Evolutionary conservation across 352 stramenopile genomes (phyloP).

Genomic region (Pythium sukuiense): DNA sequence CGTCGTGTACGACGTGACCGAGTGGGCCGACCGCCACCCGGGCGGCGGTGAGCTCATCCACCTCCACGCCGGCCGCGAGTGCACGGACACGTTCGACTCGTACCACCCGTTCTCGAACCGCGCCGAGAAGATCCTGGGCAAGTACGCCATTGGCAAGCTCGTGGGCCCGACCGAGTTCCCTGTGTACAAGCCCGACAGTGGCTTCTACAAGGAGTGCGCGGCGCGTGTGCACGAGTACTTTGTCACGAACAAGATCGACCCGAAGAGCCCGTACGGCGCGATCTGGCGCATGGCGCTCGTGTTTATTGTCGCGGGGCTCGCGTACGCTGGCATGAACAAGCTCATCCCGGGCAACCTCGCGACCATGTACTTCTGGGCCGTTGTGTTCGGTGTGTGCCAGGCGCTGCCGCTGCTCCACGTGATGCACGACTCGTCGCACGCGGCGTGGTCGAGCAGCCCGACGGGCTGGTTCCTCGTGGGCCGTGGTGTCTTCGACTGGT

Average conservation of each 20-base stretch:
- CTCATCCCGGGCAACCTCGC: slow-evolving; percentile 50
- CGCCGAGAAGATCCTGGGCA: slow-evolving; percentile 77
- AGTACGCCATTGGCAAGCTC: slow-evolving; percentile 86
- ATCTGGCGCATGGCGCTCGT: slow-evolving; percentile 89
- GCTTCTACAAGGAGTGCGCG: slow-evolving; percentile 90
- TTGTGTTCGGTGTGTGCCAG: slow-evolving; percentile 89
- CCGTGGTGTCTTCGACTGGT: slow-evolving; percentile 89
- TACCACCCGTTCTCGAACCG: slow-evolving; percentile 90
- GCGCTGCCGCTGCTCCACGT: slow-evolving; percentile 90
- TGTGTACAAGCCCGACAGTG: slow-evolving; percentile 88
- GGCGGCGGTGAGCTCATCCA: slow-evolving; percentile 81
- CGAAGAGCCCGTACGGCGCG: slow-evolving; percentile 73
- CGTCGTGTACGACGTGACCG: slow-evolving; percentile 94
- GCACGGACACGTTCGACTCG: slow-evolving; percentile 89
- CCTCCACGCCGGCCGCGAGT: slow-evolving; percentile 79
- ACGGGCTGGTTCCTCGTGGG: slow-evolving; percentile 74
- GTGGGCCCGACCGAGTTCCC: slow-evolving; percentile 84
- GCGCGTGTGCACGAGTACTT: slow-evolving; percentile 89
- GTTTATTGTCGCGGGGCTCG: slow-evolving; percentile 52
- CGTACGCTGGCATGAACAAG: slow-evolving; percentile 81
- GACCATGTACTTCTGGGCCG: slow-evolving; percentile 70
- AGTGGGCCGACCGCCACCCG: slow-evolving; percentile 80
- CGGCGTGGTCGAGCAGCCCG: slow-evolving; percentile 81
- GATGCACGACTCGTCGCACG: slow-evolving; percentile 93
- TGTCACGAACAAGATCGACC: slow-evolving; percentile 86